Base-by-base conservation (phyloP, 2,329 filamentous ascomycete genomes). In the Diaporthe sp. region DNA sequence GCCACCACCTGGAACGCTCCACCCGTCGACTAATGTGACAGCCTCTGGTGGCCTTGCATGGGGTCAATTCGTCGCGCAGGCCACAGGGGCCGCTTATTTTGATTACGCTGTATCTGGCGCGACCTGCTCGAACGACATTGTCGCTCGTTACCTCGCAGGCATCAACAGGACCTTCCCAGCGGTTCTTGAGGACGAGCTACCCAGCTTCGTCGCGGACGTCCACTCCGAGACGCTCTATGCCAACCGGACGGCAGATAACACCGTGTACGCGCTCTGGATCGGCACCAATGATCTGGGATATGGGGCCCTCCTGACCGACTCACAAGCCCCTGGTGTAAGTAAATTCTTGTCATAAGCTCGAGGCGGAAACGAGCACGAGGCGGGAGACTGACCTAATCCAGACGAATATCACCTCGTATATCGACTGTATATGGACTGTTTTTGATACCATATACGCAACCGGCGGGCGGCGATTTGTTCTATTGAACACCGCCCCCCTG, bases 271-370 rank as follows among this genome's bases (percentile, higher is more conserved):
- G 1, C 88, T 96, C 68, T 96, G 93, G 93, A 95, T 96, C 78
- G 94, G 94, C 4, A 95, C 93, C 32, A 96, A 96, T 80, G 94
- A 97, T 79, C 85, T 96, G 13, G 93, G 94, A 30, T 86, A 85
- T 73, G 82, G 86, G 69, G 92, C 88, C 12, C 93, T 95, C 79
- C 81, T 96, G 42, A 90, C 88, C 6, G 92, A 94, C 79, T 86
- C 86, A 32, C 92, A 94, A 80, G 82, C 87, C 6, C 78, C 84
- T 0, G 89, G 88, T 12, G 74, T 75, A 39, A 70, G 74, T 35
- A 15, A 10, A 17, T 15, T 19, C 15, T 47, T 13, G 7, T 44
- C 15, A 39, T 4, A 30, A 22, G 44, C 19, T 17, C 5, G 35
- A 2, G 32, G n/a, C 2, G 9, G 35, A 25, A 5, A 25, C 7